Conservation (phyloP, 2,329 filamentous ascomycete genomes). For the Talaromyces funiculosus region DNA sequence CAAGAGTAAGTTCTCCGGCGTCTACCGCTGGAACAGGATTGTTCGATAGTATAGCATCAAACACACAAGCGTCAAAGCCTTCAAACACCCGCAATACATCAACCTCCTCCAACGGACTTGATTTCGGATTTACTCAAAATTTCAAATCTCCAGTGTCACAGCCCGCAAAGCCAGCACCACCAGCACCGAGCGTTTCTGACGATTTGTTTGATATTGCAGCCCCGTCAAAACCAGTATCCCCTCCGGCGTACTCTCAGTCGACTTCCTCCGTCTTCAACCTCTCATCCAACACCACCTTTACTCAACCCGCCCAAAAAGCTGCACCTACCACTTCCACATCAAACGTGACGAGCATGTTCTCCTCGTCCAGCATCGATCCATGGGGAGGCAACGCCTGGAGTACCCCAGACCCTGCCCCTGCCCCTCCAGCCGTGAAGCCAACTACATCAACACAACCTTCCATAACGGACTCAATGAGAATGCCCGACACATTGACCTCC, state of each 20-base stretch:
- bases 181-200: conserved; percentile 54
- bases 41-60: conserved; percentile 67
- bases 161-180: conserved; percentile 39
- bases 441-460: background rate
- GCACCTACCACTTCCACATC: conserved; percentile 36
- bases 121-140: conserved; percentile 63
- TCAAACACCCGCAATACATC: conserved; percentile 42
- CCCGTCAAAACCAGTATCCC: conserved; percentile 38
- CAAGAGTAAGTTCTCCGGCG: conserved; percentile 46
- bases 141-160: conserved; percentile 37
- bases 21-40: conserved; percentile 65
- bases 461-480: conserved; percentile 28
- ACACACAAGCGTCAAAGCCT: conserved; percentile 48
- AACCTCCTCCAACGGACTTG: conserved; percentile 53
- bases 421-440: conserved; percentile 30
- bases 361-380: conserved; percentile 55
- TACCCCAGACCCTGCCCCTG: conserved; percentile 55
- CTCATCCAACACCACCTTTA: conserved; percentile 47
- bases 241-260: conserved; percentile 32
- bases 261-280: conserved; percentile 75
- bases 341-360: conserved; percentile 38
- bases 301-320: conserved; percentile 31
- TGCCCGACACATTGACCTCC: conserved; percentile 45
- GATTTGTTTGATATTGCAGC: conserved; percentile 75
- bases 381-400: conserved; percentile 89